Percentiles rank a stretch among this genome's conserved stretches.
Evolutionary conservation across 306 rosid species (phyloP).

Genomic region (Rosa rugosa): DNA sequence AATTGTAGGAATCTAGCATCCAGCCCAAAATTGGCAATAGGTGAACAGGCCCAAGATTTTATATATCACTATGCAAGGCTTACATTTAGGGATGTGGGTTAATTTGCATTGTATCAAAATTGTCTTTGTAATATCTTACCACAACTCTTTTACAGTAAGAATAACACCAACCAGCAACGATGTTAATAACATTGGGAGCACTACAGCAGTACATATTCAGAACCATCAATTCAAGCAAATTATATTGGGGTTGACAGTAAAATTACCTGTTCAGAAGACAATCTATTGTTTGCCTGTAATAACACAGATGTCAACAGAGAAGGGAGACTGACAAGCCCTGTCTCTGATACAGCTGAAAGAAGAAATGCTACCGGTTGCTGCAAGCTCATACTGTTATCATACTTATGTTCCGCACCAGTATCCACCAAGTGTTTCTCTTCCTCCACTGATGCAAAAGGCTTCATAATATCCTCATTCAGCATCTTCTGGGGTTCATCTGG

Average conservation of each 20-base stretch:
- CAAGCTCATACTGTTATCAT: slow-evolving; percentile 39
- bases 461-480: slow-evolving; percentile 36
- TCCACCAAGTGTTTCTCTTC: slow-evolving; percentile 47
- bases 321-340: slow-evolving; percentile 94
- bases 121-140: not conserved
- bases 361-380: slow-evolving; percentile 73
- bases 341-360: slow-evolving; percentile 82
- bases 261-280: slow-evolving; percentile 83
- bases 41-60: not conserved
- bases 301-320: slow-evolving; percentile 91
- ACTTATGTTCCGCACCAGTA: slow-evolving; percentile 40
- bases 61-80: not conserved
- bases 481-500: slow-evolving; percentile 39
- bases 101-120: not conserved
- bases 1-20: not conserved
- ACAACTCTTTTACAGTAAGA: not conserved
- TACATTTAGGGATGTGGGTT: not conserved
- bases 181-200: not conserved
- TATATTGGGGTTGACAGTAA: slow-evolving; percentile 26
- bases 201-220: not conserved
- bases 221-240: not conserved
- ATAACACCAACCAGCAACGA: not conserved
- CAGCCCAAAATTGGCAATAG: not conserved
- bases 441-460: slow-evolving; percentile 43
- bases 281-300: slow-evolving; percentile 91